Evolutionary conservation across 2,329 filamentous ascomycete species (phyloP).

Genomic region (Alternaria gaisen): DNA sequence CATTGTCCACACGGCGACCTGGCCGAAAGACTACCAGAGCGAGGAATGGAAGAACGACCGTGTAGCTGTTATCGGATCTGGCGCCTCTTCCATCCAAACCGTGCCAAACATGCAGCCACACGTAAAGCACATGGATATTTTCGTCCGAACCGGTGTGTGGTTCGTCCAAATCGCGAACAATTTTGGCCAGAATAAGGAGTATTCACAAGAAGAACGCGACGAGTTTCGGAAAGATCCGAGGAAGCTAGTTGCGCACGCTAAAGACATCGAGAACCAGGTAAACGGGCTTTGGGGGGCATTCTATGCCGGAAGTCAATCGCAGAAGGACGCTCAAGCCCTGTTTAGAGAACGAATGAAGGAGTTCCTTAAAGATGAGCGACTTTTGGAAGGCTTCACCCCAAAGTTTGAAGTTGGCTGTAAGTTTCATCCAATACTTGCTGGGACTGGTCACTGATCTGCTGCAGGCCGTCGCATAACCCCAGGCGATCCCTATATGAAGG

Average conservation of each 20-base stretch:
- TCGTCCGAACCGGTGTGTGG: conserved; percentile 58
- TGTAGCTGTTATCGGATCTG: conserved; percentile 58
- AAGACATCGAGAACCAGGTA: conserved; percentile 57
- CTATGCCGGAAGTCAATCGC: conserved; percentile 54
- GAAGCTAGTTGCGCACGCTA: conserved; percentile 55
- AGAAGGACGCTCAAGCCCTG: conserved; percentile 50
- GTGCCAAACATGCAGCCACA: conserved; percentile 59
- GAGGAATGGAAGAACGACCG: conserved; percentile 53
- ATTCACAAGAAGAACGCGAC: conserved; percentile 54
- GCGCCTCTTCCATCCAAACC: conserved; percentile 57
- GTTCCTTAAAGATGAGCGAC: conserved; percentile 61
- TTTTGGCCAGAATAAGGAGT: conserved; percentile 56
- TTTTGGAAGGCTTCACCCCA: conserved; percentile 59
- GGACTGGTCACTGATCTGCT: neutral
- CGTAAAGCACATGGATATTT: conserved; percentile 57
- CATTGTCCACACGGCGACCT: conserved; percentile 56
- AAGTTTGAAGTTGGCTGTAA: conserved; percentile 57
- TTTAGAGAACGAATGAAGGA: conserved; percentile 59
- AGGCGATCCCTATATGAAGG: conserved; percentile 62
- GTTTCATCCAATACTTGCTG: neutral
- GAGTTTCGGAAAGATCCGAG: conserved; percentile 55
- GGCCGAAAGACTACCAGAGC: conserved; percentile 57
- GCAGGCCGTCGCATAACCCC: conserved; percentile 56
- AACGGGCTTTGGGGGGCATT: conserved; percentile 60
- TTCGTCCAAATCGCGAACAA: conserved; percentile 59